Evolutionary conservation across 2,329 filamentous ascomycete genomes (phyloP).

Genomic region (Talaromyces marneffei): DNA sequence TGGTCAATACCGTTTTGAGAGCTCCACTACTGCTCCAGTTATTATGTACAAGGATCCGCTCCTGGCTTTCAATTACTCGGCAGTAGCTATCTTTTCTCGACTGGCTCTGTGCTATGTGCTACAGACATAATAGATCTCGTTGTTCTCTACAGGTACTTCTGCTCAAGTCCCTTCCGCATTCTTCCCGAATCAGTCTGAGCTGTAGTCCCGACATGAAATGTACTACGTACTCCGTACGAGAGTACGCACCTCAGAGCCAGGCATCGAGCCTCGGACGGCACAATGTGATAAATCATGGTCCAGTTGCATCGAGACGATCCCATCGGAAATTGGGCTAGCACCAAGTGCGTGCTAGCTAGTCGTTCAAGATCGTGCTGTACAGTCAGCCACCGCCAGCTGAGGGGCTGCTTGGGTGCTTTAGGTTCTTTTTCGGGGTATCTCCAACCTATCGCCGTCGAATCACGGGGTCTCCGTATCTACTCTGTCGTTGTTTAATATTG

Average conservation of each 20-base stretch:
- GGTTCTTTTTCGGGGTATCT: background rate
- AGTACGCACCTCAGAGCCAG: background rate
- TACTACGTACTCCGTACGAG: too few relatives aligned
- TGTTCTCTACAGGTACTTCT: too few relatives aligned
- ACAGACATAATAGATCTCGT: too few relatives aligned
- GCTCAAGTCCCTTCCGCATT: too few relatives aligned
- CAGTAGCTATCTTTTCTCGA: too few relatives aligned
- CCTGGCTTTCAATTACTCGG: too few relatives aligned
- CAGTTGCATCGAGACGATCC: background rate
- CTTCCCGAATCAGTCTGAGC: background rate
- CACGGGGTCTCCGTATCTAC: background rate
- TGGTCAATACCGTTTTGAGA: slow-evolving; percentile 1
- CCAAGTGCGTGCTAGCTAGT: background rate
- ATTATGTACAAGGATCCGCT: slow-evolving; percentile 3
- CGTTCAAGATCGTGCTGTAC: slow-evolving; percentile 2
- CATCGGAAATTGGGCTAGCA: background rate
- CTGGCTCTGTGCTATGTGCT: too few relatives aligned
- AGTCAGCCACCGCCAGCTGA: slow-evolving; percentile 9
- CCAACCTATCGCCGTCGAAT: background rate
- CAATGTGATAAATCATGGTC: background rate
- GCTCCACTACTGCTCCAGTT: slow-evolving; percentile 1
- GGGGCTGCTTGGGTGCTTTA: background rate
- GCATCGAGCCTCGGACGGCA: background rate
- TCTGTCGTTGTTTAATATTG: background rate
- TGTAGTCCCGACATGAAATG: background rate